Evolutionary conservation across 805 yeast genomes (phyloP).

Genomic region (Saturnispora kantuleensis): DNA sequence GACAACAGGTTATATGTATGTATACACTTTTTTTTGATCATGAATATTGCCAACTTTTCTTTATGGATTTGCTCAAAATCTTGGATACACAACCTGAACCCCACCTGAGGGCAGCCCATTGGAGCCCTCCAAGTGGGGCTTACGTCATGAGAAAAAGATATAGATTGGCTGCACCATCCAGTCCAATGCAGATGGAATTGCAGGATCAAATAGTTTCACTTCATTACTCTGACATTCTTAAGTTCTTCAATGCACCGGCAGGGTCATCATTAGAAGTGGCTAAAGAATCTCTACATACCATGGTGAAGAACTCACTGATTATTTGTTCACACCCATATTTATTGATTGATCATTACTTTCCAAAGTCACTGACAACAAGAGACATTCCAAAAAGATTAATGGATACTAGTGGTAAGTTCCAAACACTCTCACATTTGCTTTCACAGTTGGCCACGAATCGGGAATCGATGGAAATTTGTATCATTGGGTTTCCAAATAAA

Average conservation of each 20-base stretch:
- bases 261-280: slow-evolving; percentile 34
- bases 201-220: slow-evolving; percentile 86
- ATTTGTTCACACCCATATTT: slow-evolving; percentile 87
- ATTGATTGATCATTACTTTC: slow-evolving; percentile 75
- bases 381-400: slow-evolving; percentile 63
- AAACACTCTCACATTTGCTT: slow-evolving; percentile 54
- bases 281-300: slow-evolving; percentile 64
- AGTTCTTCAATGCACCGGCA: slow-evolving; percentile 43
- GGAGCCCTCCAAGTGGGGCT: not conserved
- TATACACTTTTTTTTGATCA: not conserved
- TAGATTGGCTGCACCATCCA: slow-evolving; percentile 58
- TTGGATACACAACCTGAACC: slow-evolving; percentile 83
- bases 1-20: not conserved
- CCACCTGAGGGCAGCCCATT: slow-evolving; percentile 4
- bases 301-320: slow-evolving; percentile 64
- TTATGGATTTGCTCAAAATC: slow-evolving; percentile 66
- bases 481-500: slow-evolving; percentile 61
- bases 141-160: slow-evolving; percentile 25
- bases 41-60: not conserved
- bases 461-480: slow-evolving; percentile 43
- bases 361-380: slow-evolving; percentile 61
- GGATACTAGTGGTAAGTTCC: slow-evolving; percentile 79
- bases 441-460: slow-evolving; percentile 29
- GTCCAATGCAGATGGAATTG: slow-evolving; percentile 57
- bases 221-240: slow-evolving; percentile 83